Base-by-base conservation (phyloP, 2,329 filamentous ascomycete genomes). In the Penicillium sp. region DNA sequence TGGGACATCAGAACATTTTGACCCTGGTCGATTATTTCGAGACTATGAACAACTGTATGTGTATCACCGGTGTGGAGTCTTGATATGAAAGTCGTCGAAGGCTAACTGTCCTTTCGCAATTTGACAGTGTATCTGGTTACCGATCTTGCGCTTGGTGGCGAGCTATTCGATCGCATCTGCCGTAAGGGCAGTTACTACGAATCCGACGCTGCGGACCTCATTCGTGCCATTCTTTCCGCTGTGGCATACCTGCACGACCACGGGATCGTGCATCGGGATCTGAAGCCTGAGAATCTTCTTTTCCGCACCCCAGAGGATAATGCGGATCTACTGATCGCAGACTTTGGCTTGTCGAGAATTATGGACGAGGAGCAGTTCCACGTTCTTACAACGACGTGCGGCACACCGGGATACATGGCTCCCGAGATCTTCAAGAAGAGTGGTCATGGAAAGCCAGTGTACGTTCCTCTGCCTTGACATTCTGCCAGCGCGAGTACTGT, bases 361-460 rank as follows among this genome's bases (percentile, higher is more conserved):
- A 97, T 98, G 91, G 93, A 98, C 65, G 93, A 97, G 72, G 89
- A 96, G 71, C 88, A 95, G 67, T 97, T 97, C 70, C 93, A 97
- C 67, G 91, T 97, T 28, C 75, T 98, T 55, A 98, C 93, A 10
- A 98, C 93, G 0, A 98, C 93, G 1, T 98, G 93, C 68, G 93
- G 93, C 52, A 98, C 93, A 1, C 93, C 93, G 3, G 93, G 93
- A 43, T 98, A 98, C 72, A 98, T 98, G 93, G 93, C 93, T 2
- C 93, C 93, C 19, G 93, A 98, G 69, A 98, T 98, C 63, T 98
- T 98, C 75, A 95, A 95, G 71, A 98, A 98, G 77, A 90, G 86
- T 6, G 93, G 93, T 22, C 93, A 98, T 68, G 93, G 93, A 56
- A 98, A 97, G 72, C 90, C 93, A 60, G 93, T 98, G 80, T 83